A percentile compares a stretch with the other conserved stretches of the same genome.
Conservation (phyloP, 352 stramenopile species). For the Globisporangium cystogenes region DNA sequence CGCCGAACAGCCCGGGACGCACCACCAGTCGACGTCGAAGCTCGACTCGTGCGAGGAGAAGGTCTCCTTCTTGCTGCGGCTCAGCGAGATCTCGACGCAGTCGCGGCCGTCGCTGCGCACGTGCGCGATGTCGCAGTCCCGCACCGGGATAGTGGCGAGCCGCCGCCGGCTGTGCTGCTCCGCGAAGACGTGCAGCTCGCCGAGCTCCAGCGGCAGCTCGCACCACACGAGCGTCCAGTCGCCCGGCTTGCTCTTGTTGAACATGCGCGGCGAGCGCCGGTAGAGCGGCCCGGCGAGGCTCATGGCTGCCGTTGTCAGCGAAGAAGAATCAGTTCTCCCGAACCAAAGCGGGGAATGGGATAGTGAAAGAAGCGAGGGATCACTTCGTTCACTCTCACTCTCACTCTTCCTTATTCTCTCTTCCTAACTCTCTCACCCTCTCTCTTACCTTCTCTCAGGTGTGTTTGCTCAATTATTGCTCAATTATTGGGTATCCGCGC, state of each 20-base stretch:
- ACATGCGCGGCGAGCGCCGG: slow-evolving; percentile 59
- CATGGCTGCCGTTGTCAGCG: slow-evolving; percentile 16
- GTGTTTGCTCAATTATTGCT: not conserved
- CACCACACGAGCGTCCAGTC: slow-evolving; percentile 83
- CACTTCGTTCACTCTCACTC: not conserved
- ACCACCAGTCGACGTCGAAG: slow-evolving; percentile 88
- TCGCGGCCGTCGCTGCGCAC: slow-evolving; percentile 78
- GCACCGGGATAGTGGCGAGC: slow-evolving; percentile 47
- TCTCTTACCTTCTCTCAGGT: no score
- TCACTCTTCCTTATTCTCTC: no score
- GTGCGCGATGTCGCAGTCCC: slow-evolving; percentile 71
- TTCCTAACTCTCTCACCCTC: not conserved
- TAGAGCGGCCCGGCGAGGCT: slow-evolving; percentile 69
- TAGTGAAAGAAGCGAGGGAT: not conserved
- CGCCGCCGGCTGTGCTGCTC: slow-evolving; percentile 45
- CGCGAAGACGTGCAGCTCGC: slow-evolving; percentile 64
- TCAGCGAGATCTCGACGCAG: slow-evolving; percentile 71
- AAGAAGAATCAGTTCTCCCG: not conserved
- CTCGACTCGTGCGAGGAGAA: slow-evolving; percentile 82
- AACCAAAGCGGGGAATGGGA: not conserved
- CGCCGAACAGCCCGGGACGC: slow-evolving; percentile 3
- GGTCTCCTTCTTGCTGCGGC: slow-evolving; percentile 71
- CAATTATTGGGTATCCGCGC: not conserved
- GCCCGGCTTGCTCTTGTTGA: slow-evolving; percentile 61
- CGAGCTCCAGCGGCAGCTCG: slow-evolving; percentile 54